Conservation (phyloP, 192 early-diverging fungal genomes). For the Coemansia nantahalensis region DNA sequence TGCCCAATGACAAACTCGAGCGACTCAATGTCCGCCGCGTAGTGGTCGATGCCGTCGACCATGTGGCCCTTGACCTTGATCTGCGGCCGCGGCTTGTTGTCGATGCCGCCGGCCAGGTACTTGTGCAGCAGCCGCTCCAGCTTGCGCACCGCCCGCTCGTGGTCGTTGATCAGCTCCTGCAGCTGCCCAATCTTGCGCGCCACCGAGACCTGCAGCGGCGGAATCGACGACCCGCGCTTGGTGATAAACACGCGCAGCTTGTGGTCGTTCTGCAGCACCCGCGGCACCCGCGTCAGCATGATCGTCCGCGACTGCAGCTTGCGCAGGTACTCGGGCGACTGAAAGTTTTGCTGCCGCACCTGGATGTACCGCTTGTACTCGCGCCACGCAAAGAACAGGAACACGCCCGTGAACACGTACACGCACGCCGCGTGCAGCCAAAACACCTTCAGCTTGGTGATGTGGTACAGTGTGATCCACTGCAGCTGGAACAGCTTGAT, state of each 20-base stretch:
- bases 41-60: slow-evolving; percentile 71
- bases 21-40: slow-evolving; percentile 60
- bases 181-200: slow-evolving; percentile 64
- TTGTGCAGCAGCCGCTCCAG: slow-evolving; percentile 63
- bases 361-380: slow-evolving; percentile 55
- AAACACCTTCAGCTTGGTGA: slow-evolving; percentile 55
- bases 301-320: slow-evolving; percentile 67
- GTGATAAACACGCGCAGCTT: slow-evolving; percentile 54
- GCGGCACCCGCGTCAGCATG: slow-evolving; percentile 63
- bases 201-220: slow-evolving; percentile 59
- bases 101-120: slow-evolving; percentile 46
- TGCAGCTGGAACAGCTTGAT: slow-evolving; percentile 35
- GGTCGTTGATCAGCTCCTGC: slow-evolving; percentile 63
- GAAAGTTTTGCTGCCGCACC: slow-evolving; percentile 58
- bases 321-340: slow-evolving; percentile 59
- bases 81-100: slow-evolving; percentile 38
- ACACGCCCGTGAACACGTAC: slow-evolving; percentile 58
- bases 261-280: slow-evolving; percentile 56
- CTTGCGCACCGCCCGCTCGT: slow-evolving; percentile 60
- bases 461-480: slow-evolving; percentile 51
- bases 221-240: slow-evolving; percentile 38
- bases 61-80: slow-evolving; percentile 47
- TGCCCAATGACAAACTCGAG: slow-evolving; percentile 57
- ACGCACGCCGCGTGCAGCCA: slow-evolving; percentile 62
- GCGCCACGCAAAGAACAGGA: slow-evolving; percentile 55